Conservation (phyloP, 306 rosid species). For the Dryas alaskensis region DNA sequence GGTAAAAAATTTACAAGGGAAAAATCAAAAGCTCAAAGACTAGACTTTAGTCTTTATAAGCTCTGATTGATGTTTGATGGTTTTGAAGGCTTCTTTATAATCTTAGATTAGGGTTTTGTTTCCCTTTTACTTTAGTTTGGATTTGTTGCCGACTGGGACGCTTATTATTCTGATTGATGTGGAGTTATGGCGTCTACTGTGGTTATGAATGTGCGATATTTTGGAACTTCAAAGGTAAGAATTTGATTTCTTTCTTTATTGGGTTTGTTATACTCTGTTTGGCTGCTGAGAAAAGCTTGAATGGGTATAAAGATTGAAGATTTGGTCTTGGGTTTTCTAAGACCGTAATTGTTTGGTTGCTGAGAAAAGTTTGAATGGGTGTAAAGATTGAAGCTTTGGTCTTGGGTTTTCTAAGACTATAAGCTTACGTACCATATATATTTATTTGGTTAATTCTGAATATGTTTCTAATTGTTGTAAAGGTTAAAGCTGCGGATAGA, state of each 20-base stretch:
- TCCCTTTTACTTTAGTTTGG: neutral
- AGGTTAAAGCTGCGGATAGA: constrained; percentile 60
- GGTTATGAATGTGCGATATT: constrained; percentile 65
- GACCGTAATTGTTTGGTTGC: neutral
- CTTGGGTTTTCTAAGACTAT: too few species aligned
- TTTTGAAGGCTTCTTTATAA: neutral
- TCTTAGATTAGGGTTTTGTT: neutral
- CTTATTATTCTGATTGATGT: constrained; percentile 8
- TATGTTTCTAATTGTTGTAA: constrained; percentile 4
- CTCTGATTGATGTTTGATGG: constrained; percentile 2
- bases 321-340: too few species aligned
- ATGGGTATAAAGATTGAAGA: too few species aligned
- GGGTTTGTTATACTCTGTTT: neutral
- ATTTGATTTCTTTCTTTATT: neutral
- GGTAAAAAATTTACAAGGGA: neutral
- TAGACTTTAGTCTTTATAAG: neutral
- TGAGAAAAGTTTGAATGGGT: neutral
- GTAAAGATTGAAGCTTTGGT: too few species aligned
- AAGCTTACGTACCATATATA: neutral
- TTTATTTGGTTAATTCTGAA: neutral
- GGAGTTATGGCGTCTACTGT: constrained; percentile 56
- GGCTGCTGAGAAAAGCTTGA: neutral
- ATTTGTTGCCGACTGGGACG: constrained; percentile 18
- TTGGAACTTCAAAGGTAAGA: neutral
- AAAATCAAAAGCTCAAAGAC: neutral